phyloP scores from a whole-genome alignment of 2,329 filamentous ascomycete species.

The Sporothrix variecibatus region DNA sequence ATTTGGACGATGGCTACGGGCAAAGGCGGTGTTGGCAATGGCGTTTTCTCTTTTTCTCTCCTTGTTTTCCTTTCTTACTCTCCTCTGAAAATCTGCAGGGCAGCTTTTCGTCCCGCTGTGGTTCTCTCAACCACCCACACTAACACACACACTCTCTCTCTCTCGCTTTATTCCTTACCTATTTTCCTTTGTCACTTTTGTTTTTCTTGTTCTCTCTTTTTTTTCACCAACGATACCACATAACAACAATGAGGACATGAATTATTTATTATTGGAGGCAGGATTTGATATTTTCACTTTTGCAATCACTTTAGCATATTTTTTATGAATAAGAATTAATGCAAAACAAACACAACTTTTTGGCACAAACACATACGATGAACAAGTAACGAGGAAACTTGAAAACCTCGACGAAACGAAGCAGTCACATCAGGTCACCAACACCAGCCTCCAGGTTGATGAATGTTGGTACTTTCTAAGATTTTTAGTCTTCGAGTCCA shows the following conservation, averaged over 20 bases:
- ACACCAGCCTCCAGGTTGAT: neutral
- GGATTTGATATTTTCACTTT: neutral
- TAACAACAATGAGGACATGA: slow-evolving; percentile 20
- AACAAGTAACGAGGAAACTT: neutral
- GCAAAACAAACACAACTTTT: neutral
- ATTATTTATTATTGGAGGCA: neutral
- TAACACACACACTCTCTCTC: neutral
- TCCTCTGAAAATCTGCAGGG: slow-evolving; percentile 13
- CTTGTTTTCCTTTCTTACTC: neutral
- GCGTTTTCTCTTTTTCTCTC: neutral
- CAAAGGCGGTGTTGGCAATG: neutral
- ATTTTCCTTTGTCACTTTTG: slow-evolving; percentile 11
- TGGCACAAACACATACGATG: neutral
- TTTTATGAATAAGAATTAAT: neutral
- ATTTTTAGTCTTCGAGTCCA: neutral
- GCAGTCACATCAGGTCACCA: neutral
- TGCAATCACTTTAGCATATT: neutral
- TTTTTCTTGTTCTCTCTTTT: neutral
- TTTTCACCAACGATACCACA: slow-evolving; percentile 19
- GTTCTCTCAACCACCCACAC: neutral
- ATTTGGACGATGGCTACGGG: neutral
- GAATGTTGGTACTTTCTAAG: neutral
- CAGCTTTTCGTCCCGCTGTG: slow-evolving; percentile 18
- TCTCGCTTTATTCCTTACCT: neutral
- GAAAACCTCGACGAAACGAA: neutral